Evolutionary conservation across 2,329 filamentous ascomycete genomes (phyloP).

Genomic region (Ophiostoma ips): DNA sequence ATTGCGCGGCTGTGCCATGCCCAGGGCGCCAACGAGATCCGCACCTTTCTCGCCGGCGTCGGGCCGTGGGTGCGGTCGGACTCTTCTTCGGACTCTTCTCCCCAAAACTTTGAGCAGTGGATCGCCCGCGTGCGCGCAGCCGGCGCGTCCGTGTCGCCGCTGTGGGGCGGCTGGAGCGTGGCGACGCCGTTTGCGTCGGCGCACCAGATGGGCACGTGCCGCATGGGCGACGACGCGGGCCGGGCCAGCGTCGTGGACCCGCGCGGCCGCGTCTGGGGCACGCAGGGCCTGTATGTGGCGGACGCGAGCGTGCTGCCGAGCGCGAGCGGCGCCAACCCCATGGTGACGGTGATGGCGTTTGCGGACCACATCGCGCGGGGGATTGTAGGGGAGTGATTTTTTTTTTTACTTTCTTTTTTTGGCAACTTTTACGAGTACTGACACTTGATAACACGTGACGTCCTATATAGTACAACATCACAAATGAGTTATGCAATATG

Average conservation of each 20-base stretch:
- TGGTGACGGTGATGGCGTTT: slow-evolving; percentile 64
- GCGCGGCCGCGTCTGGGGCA: slow-evolving; percentile 50
- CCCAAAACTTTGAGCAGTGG: slow-evolving; percentile 47
- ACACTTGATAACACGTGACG: too few species aligned
- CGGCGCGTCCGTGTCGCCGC: slow-evolving; percentile 5
- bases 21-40: slow-evolving; percentile 68
- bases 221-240: slow-evolving; percentile 46
- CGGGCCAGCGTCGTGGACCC: slow-evolving; percentile 43
- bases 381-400: background rate
- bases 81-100: too few species aligned
- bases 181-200: slow-evolving; percentile 49
- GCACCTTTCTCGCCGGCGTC: slow-evolving; percentile 47
- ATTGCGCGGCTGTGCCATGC: slow-evolving; percentile 66
- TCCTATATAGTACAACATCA: too few species aligned
- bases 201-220: slow-evolving; percentile 68
- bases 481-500: too few species aligned
- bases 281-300: slow-evolving; percentile 50
- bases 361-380: slow-evolving; percentile 49
- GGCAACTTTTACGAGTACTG: too few species aligned
- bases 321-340: slow-evolving; percentile 68
- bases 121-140: slow-evolving; percentile 30
- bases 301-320: slow-evolving; percentile 66
- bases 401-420: background rate
- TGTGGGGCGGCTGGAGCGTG: slow-evolving; percentile 30
- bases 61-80: slow-evolving; percentile 31